Conservation (phyloP, 805 yeast species). For the Clavispora santaluciae region DNA sequence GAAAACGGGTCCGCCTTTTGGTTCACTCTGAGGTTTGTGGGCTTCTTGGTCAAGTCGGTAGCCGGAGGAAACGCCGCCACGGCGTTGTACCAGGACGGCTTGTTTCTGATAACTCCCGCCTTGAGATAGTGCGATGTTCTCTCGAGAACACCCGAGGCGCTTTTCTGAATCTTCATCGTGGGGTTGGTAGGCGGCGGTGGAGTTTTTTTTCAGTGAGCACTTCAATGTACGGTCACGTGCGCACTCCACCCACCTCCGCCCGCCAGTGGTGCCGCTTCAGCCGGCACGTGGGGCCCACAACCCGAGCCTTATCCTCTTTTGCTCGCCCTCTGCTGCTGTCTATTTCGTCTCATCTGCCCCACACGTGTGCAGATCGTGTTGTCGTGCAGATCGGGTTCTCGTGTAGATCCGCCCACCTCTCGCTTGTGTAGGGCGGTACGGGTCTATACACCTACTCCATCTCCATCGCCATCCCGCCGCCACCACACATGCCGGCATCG, state of each 20-base stretch:
- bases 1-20: slow-evolving; percentile 28
- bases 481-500: background rate
- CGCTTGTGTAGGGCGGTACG: too few relatives aligned
- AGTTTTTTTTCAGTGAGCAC: background rate
- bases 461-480: too few relatives aligned
- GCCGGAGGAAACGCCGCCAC: slow-evolving; percentile 82
- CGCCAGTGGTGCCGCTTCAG: too few relatives aligned
- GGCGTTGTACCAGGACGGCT: slow-evolving; percentile 88
- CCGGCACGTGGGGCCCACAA: too few relatives aligned
- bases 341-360: too few relatives aligned
- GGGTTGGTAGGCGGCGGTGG: background rate
- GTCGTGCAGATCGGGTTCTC: too few relatives aligned
- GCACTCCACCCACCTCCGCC: background rate
- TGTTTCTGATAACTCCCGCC: slow-evolving; percentile 61
- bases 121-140: slow-evolving; percentile 73
- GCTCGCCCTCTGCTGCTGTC: too few relatives aligned
- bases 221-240: background rate
- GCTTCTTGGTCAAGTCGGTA: slow-evolving; percentile 49
- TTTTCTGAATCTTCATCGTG: slow-evolving; percentile 57
- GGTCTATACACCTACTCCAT: background rate
- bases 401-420: too few relatives aligned
- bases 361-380: too few relatives aligned
- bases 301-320: too few relatives aligned
- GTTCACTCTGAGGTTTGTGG: slow-evolving; percentile 25
- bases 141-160: slow-evolving; percentile 72